These are phyloP conservation scores for Chytriomyces hyalinus DNA, from an alignment of 192 early-diverging fungal genomes.

Conservation along the genomic window DNA sequence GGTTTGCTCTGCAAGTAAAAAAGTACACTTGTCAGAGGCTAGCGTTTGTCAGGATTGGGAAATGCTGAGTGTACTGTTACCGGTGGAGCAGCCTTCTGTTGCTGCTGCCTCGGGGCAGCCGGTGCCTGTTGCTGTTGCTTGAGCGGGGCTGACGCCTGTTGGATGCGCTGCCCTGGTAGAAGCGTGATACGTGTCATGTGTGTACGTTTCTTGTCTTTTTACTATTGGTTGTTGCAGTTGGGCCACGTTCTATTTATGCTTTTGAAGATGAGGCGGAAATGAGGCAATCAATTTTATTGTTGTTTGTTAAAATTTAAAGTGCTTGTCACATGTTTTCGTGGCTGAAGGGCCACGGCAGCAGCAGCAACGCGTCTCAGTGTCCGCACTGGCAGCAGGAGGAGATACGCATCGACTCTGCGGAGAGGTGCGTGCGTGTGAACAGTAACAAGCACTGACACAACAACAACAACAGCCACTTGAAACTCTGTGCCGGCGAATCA, in stretches of 20 bases:
- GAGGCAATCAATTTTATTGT: not conserved
- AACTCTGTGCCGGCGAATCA: slow-evolving; percentile 3
- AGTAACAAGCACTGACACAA: no score
- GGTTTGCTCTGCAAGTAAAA: not conserved
- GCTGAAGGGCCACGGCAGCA: not conserved
- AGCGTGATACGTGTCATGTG: not conserved
- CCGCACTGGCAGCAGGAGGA: slow-evolving; percentile 27
- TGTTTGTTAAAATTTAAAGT: not conserved
- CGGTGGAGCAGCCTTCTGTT: not conserved
- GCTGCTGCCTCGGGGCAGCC: not conserved
- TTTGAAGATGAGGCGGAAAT: no score
- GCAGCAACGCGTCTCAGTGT: not conserved
- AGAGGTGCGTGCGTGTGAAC: not conserved
- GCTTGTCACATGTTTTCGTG: not conserved
- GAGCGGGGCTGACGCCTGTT: not conserved
- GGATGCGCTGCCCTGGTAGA: not conserved
- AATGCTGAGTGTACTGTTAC: not conserved
- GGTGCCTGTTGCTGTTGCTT: not conserved
- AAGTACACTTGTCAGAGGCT: not conserved
- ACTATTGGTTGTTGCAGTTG: not conserved
- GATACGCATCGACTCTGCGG: slow-evolving; percentile 4
- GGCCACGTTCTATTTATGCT: not conserved
- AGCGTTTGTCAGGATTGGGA: not conserved
- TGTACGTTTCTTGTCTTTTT: not conserved
- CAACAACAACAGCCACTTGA: not conserved